Evolutionary conservation across 495 filamentous ascomycete species (phyloP).

Genomic region (Aspergillus affinis): DNA sequence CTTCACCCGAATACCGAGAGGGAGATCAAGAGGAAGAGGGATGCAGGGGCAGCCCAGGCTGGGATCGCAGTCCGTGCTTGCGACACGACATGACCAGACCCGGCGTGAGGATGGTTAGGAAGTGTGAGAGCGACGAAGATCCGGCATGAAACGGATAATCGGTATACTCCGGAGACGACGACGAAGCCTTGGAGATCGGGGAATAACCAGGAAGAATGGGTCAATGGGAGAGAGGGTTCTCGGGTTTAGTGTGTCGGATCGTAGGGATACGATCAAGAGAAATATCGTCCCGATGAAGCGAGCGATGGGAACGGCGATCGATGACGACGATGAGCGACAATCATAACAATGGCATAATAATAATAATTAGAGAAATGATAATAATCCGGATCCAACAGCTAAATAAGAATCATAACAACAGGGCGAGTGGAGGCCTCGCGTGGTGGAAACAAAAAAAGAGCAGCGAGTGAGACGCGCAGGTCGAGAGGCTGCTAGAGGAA

Average conservation of each 20-base stretch:
- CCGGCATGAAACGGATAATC: conserved; percentile 13
- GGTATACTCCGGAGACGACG: conserved; percentile 8
- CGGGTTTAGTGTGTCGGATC: background rate
- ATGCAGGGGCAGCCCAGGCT: conserved; percentile 25
- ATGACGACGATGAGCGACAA: background rate
- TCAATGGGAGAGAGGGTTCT: background rate
- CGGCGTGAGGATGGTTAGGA: conserved; percentile 1
- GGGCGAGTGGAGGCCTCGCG: conserved; percentile 5
- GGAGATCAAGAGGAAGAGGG: conserved; percentile 15
- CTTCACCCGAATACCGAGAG: conserved; percentile 9
- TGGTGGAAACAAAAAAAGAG: background rate
- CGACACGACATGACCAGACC: conserved; percentile 36
- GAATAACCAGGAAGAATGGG: background rate
- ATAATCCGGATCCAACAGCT: background rate
- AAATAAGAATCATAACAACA: conserved; percentile 5
- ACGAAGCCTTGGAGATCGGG: conserved; percentile 4
- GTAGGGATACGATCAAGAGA: background rate
- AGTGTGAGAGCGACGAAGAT: conserved; percentile 1
- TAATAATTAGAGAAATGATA: no score
- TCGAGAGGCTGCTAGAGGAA: background rate
- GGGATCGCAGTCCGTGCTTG: conserved; percentile 31
- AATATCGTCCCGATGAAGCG: background rate
- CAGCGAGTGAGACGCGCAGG: background rate
- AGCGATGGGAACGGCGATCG: background rate
- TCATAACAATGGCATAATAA: background rate